phyloP scores from a whole-genome alignment of 108 stramenopile genomes.

The Fragilaria radians region DNA sequence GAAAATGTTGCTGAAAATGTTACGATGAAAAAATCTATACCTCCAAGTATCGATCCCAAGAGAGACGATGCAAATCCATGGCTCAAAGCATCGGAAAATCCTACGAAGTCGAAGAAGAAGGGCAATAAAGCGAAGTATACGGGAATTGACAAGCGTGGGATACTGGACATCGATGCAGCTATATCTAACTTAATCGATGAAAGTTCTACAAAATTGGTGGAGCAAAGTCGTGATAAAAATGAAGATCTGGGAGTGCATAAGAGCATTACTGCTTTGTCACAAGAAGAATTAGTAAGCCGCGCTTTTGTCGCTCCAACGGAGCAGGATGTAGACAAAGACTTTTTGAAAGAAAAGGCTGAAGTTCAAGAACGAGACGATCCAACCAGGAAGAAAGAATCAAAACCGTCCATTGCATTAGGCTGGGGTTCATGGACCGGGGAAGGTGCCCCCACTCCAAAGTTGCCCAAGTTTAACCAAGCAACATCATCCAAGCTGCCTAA shows the following conservation, averaged over 20 bases:
- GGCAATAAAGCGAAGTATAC: not conserved
- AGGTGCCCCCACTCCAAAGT: constrained; percentile 69
- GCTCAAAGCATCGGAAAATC: constrained; percentile 4
- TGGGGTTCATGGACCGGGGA: constrained; percentile 91
- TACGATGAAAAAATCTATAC: not conserved
- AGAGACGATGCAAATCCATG: constrained; percentile 12
- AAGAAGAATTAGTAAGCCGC: constrained; percentile 85
- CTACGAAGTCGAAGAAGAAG: not conserved
- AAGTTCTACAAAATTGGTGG: not conserved
- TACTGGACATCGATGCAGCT: constrained; percentile 16
- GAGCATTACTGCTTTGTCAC: constrained; percentile 37
- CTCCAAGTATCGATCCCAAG: not conserved
- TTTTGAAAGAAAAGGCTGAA: constrained; percentile 81
- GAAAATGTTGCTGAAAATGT: not conserved
- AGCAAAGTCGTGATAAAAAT: not conserved
- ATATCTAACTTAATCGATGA: not conserved
- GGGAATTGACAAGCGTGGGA: not conserved
- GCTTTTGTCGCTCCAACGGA: constrained; percentile 88
- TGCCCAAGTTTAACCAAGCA: constrained; percentile 49
- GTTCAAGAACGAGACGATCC: constrained; percentile 72
- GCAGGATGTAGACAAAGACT: constrained; percentile 81
- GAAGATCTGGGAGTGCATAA: constrained; percentile 2
- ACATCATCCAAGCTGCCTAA: constrained; percentile 33
- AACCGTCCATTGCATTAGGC: constrained; percentile 46
- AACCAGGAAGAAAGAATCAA: constrained; percentile 47